phyloP scores from a whole-genome alignment of 2,329 filamentous ascomycete species.

The Penicillium nordicum region DNA sequence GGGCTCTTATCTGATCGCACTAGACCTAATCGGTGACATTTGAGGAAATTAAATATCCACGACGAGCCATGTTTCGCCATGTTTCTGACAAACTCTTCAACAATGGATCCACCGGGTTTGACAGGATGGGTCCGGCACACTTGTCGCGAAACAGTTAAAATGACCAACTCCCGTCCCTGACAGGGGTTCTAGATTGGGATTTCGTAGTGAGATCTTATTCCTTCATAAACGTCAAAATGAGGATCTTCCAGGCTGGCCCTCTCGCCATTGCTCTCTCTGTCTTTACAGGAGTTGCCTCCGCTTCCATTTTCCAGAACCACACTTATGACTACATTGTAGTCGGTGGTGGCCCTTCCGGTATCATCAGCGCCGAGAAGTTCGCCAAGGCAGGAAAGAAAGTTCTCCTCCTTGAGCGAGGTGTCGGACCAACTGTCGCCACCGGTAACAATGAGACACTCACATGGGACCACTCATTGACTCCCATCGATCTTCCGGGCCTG shows the following conservation, averaged over 20 bases:
- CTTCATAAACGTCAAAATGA: neutral
- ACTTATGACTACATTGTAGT: conserved; percentile 26
- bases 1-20: conserved; percentile 6
- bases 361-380: conserved; percentile 24
- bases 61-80: neutral
- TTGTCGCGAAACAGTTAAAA: neutral
- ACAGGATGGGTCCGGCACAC: neutral
- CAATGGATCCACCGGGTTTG: neutral
- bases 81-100: neutral
- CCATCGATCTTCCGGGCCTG: conserved; percentile 27
- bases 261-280: conserved; percentile 12
- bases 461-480: conserved; percentile 23
- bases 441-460: conserved; percentile 23
- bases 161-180: neutral
- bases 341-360: conserved; percentile 24
- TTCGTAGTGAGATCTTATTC: neutral
- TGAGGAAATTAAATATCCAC: neutral
- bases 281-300: conserved; percentile 9
- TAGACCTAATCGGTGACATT: neutral
- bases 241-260: conserved; percentile 11
- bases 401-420: conserved; percentile 22
- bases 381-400: conserved; percentile 24
- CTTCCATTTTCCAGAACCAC: conserved; percentile 15
- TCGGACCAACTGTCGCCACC: conserved; percentile 24
- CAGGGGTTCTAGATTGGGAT: neutral